Evolutionary conservation across 1,139 yeast genomes (phyloP).

Genomic region (Waltiozyma sp.): DNA sequence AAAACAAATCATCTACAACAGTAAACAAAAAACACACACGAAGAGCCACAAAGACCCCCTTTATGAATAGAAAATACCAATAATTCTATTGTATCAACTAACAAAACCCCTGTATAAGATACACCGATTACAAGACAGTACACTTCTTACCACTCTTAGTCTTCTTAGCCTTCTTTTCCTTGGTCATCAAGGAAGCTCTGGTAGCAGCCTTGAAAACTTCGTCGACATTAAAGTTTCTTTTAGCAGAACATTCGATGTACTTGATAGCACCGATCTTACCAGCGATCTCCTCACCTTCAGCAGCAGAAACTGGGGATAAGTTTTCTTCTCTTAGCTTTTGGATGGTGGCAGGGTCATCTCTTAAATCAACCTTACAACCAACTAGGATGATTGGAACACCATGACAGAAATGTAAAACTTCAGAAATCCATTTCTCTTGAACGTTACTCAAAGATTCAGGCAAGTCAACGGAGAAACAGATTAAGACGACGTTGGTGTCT

Average conservation of each 20-base stretch:
- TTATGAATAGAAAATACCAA: neutral
- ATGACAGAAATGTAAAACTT: constrained; percentile 88
- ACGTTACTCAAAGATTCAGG: constrained; percentile 92
- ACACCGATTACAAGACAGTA: constrained; percentile 20
- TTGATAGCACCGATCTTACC: constrained; percentile 78
- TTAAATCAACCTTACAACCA: constrained; percentile 85
- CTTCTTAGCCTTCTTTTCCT: constrained; percentile 22
- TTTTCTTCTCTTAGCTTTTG: constrained; percentile 67
- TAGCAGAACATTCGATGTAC: constrained; percentile 89
- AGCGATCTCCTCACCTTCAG: constrained; percentile 81
- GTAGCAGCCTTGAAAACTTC: constrained; percentile 91
- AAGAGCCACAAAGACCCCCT: neutral
- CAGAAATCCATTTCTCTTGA: constrained; percentile 91
- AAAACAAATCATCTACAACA: neutral
- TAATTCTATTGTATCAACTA: neutral
- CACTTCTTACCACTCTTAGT: constrained; percentile 26
- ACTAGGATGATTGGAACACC: constrained; percentile 91
- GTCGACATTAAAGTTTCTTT: constrained; percentile 83
- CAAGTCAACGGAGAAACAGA: constrained; percentile 84
- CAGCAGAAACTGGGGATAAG: constrained; percentile 61
- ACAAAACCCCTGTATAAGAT: neutral
- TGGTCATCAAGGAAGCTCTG: constrained; percentile 37
- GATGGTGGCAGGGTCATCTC: constrained; percentile 70
- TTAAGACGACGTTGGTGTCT: constrained; percentile 83
- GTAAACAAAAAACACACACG: neutral